These are phyloP conservation scores for Arthrocladium fulminans DNA, from an alignment of 2,329 filamentous ascomycete genomes.

Conservation along the genomic window DNA sequence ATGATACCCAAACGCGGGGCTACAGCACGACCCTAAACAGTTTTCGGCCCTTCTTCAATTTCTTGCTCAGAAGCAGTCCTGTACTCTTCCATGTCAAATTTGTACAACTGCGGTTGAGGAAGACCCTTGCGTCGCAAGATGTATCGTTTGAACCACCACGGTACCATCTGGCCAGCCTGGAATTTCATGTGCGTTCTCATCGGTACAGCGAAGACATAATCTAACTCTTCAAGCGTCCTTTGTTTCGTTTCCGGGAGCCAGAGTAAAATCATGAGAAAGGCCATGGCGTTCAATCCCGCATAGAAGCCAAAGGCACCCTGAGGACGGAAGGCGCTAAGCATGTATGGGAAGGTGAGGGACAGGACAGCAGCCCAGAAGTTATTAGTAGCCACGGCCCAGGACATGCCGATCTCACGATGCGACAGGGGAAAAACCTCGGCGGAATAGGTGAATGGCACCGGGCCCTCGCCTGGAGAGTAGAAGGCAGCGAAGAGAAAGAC, in stretches of 20 bases:
- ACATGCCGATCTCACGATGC: constrained; percentile 36
- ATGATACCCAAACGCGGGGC: no score
- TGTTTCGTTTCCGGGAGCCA: constrained; percentile 26
- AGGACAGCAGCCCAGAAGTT: constrained; percentile 30
- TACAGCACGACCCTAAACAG: no score
- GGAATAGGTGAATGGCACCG: constrained; percentile 34
- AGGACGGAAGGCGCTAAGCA: constrained; percentile 34
- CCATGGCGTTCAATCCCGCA: constrained; percentile 38
- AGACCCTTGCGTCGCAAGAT: constrained; percentile 27
- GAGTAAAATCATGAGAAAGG: constrained; percentile 39
- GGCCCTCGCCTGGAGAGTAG: constrained; percentile 44
- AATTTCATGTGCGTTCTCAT: constrained; percentile 37
- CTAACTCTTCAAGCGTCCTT: constrained; percentile 39
- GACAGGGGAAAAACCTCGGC: constrained; percentile 40
- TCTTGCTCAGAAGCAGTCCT: no score
- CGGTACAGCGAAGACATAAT: constrained; percentile 47
- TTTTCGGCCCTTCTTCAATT: no score
- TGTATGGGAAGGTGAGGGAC: constrained; percentile 35
- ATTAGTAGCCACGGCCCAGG: constrained; percentile 29
- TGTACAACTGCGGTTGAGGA: constrained; percentile 39
- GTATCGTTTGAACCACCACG: constrained; percentile 41
- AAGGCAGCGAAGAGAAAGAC: constrained; percentile 48
- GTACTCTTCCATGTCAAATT: no score
- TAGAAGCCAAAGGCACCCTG: constrained; percentile 51
- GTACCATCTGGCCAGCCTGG: constrained; percentile 30